Base-by-base conservation (phyloP, 2,329 filamentous ascomycete genomes). In the Niveomyces coronatus region DNA sequence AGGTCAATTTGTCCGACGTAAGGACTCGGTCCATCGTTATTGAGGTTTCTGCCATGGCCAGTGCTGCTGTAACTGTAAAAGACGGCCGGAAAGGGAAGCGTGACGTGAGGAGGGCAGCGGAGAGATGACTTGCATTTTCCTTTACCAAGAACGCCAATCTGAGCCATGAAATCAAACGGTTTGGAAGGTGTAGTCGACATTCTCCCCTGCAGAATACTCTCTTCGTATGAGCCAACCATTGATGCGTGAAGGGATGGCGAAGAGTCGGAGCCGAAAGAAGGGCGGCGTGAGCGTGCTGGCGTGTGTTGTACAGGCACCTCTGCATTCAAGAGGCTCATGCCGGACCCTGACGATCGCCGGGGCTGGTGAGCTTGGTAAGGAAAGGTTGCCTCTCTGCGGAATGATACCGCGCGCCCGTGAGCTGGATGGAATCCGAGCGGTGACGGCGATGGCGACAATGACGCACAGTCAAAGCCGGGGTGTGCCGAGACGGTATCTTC, bases 141-240 rank as follows among this genome's bases (percentile, higher is more conserved):
- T 48, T 81, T 80, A 9, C 88, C 91, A 13, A 96, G 66, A 0
- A 96, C 91, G 16, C 91, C 91, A 41, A 98, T 95, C 54, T 96
- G 87, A 19, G 91, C 91, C 5, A 93, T 72, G 53, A 98, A 98
- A 47, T 94, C 81, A 5, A 98, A 66, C 5, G 91, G 89, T 47
- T 85, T 88, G 1, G 89, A 96, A 0, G 91, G 89, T 3, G 81
- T 91, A 2, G 88, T 95, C 19, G 91, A 96, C 91, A 98, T 98
- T 45, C 91, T 78, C 27, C 91, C 91, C 32, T 86, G 79, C 2
- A 98, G 66, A 43, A 98, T 95, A 19, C 87, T 95, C 61, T 98
- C 91, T 60, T 98, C 91, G 49, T 95, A 98, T 2, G 89, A 95
- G 3, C 91, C 91, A 3, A 96, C 89, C 83, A 98, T 93, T 4